Evolutionary conservation across 352 stramenopile species (phyloP), one percentile per base, ranked within the genome.

Genomic region (Blastocystis sp.): DNA sequence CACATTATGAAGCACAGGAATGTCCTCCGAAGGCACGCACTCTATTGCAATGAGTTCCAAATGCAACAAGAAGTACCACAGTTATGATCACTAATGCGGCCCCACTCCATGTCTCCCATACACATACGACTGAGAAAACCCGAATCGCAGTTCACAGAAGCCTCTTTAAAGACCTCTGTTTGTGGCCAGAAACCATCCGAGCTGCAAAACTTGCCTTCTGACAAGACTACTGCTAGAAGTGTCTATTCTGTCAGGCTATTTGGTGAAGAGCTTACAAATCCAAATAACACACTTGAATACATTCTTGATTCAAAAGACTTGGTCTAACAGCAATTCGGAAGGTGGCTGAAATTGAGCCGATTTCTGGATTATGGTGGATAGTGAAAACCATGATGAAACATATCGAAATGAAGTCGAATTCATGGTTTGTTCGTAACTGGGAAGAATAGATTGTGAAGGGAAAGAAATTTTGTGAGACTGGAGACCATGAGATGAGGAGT

Each of bases 81-180:
- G 11, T 75, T 24, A 29, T 75, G 21, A 29, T 75, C 63, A 19
- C 51, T 2, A 29, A 75, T 75, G n/a, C 63, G 63, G 16, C 63
- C 63, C 63, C 63, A 75, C 63, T 75, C 32, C 63, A 75, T 75
- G n/a, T 75, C 63, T 19, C 63, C 63, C 63, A 75, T 75, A 49
- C 63, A 75, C 29, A 43, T 75, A 19, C 63, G 27, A 42, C 37
- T 37, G 14, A 75, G 21, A 54, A 24, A 75, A 54, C 63, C 63
- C 21, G 19, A 49, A 24, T 75, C 63, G 35, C 63, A 75, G 32
- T 19, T 46, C 37, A 75, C 29, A 29, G 63, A 37, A 29, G 29
- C 63, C 52, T 75, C 63, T 3, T 75, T n/a, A 21, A 27, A 75
- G 63, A 75, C 29, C 27, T 32, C n/a, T n/a, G 37, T 54, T 49